phyloP scores from a whole-genome alignment of 2,329 filamentous ascomycete genomes.

The Rhinocladiella mackenziei region DNA sequence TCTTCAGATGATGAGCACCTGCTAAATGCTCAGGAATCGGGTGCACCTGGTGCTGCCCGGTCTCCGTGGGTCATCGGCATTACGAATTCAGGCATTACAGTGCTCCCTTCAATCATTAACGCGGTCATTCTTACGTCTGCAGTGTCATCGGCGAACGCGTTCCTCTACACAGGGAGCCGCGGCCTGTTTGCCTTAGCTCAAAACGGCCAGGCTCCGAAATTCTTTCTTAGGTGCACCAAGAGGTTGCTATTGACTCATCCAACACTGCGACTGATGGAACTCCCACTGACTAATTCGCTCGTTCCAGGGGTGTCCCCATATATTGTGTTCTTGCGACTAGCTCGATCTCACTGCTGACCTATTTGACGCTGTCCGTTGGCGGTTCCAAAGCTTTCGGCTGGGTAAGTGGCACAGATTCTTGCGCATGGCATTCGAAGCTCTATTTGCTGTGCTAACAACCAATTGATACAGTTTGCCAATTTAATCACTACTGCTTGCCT shows the following conservation, averaged over 20 bases:
- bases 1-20: slow-evolving; percentile 52
- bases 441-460: not conserved
- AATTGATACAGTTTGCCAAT: slow-evolving; percentile 50
- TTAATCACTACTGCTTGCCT: slow-evolving; percentile 45
- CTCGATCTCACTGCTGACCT: slow-evolving; percentile 63
- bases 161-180: slow-evolving; percentile 54
- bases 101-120: slow-evolving; percentile 39
- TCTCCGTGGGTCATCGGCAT: slow-evolving; percentile 53
- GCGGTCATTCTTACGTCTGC: slow-evolving; percentile 70
- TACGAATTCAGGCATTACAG: slow-evolving; percentile 34
- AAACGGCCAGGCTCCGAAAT: slow-evolving; percentile 50
- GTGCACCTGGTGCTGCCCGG: slow-evolving; percentile 59
- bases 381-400: slow-evolving; percentile 64
- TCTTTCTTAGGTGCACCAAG: slow-evolving; percentile 49
- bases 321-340: slow-evolving; percentile 65
- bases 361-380: slow-evolving; percentile 61
- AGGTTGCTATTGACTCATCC: slow-evolving; percentile 31
- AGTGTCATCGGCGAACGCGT: slow-evolving; percentile 66
- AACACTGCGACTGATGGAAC: not conserved
- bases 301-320: slow-evolving; percentile 52
- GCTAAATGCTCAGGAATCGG: slow-evolving; percentile 59
- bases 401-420: slow-evolving; percentile 31
- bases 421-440: not conserved
- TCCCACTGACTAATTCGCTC: slow-evolving; percentile 1
- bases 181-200: slow-evolving; percentile 48